phyloP scores from a whole-genome alignment of 2,329 filamentous ascomycete species.

The Zopfia rhizophila region DNA sequence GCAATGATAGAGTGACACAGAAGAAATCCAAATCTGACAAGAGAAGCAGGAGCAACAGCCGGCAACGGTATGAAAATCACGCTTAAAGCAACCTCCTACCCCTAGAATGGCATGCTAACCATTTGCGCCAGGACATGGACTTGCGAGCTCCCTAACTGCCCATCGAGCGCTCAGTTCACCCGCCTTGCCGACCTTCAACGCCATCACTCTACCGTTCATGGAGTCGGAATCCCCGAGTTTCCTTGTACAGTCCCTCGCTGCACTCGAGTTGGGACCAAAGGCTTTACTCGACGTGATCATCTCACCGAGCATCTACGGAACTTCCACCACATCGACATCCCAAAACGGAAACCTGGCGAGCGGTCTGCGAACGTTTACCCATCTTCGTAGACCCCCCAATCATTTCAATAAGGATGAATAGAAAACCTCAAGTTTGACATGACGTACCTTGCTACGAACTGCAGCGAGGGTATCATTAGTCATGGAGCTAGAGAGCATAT shows the following conservation, averaged over 20 bases:
- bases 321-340: conserved; percentile 62
- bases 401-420: background rate
- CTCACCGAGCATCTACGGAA: conserved; percentile 67
- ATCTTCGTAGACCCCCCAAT: too few relatives aligned
- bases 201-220: conserved; percentile 48
- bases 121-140: conserved; percentile 38
- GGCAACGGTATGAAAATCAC: conserved; percentile 25
- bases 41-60: conserved; percentile 25
- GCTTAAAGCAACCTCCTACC: background rate
- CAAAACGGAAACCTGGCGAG: conserved; percentile 49
- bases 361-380: too few relatives aligned
- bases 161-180: conserved; percentile 47
- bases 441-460: too few relatives aligned
- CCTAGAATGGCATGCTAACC: conserved; percentile 6
- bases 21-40: conserved; percentile 15
- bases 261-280: conserved; percentile 49
- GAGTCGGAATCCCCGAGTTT: conserved; percentile 39
- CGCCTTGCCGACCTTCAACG: conserved; percentile 49
- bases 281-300: conserved; percentile 68
- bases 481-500: too few relatives aligned
- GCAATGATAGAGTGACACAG: conserved; percentile 14
- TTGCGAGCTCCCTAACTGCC: conserved; percentile 42
- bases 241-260: conserved; percentile 44
- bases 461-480: too few relatives aligned
- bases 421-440: too few relatives aligned